Conservation (phyloP, 257 asterid genomes). For the Solanum arcanum region DNA sequence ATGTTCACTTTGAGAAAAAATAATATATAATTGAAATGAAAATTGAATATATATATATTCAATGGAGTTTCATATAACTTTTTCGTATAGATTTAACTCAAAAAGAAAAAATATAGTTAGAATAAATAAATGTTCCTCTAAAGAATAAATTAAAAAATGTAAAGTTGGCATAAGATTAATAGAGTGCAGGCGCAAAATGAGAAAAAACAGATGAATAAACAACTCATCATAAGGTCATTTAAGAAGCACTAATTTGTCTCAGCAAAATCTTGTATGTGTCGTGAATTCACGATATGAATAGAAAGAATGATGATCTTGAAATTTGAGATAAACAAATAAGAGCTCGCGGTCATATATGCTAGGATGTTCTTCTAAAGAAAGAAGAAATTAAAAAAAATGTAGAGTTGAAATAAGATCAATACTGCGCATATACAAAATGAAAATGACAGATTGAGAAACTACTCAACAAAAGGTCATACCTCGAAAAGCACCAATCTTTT, state of each 20-base stretch:
- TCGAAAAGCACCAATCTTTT: background rate
- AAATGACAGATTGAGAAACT: background rate
- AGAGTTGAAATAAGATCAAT: background rate
- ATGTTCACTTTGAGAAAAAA: background rate
- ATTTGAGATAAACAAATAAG: too few species aligned
- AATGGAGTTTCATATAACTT: background rate
- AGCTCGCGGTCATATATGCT: too few species aligned
- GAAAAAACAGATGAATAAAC: background rate
- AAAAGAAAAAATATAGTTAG: background rate
- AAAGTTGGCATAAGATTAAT: background rate
- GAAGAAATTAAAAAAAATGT: background rate
- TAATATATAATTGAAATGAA: background rate
- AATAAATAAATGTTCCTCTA: background rate
- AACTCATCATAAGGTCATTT: too few species aligned
- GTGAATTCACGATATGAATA: too few species aligned
- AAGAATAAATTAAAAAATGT: background rate
- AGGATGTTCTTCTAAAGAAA: too few species aligned
- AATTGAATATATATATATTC: background rate
- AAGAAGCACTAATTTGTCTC: too few species aligned
- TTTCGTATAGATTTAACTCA: background rate
- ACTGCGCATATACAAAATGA: fast-evolving
- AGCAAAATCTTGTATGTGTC: too few species aligned
- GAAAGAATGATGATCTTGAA: too few species aligned
- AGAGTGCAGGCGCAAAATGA: background rate
- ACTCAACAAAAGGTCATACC: background rate